Evolutionary conservation across 768 basidiomycete species (phyloP).

Genomic region (Leccinum olivaceopallidum): DNA sequence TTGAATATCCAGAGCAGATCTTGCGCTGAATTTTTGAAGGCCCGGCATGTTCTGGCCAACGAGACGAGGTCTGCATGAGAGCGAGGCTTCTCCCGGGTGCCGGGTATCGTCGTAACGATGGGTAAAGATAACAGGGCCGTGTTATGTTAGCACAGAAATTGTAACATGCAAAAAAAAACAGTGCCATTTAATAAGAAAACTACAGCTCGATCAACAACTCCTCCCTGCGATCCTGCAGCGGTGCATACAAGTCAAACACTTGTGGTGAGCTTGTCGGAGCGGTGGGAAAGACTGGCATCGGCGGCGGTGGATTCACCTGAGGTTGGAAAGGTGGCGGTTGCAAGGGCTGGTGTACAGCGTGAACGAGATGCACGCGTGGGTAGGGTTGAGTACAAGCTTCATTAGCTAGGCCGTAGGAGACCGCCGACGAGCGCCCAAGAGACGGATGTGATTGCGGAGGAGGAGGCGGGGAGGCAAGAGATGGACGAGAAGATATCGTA

Average conservation of each 20-base stretch:
- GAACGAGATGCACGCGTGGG: slow-evolving; percentile 6
- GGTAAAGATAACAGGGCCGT: too few species aligned
- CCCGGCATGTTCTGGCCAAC: too few species aligned
- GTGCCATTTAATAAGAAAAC: not conserved
- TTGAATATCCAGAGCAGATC: too few species aligned
- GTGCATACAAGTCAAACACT: slow-evolving; percentile 48
- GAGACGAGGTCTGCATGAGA: too few species aligned
- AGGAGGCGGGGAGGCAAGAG: slow-evolving; percentile 9
- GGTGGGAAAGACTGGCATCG: slow-evolving; percentile 64
- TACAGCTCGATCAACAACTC: slow-evolving; percentile 47
- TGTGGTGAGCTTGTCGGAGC: slow-evolving; percentile 63
- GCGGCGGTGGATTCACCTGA: slow-evolving; percentile 36
- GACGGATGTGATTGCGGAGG: slow-evolving; percentile 15
- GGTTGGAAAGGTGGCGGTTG: slow-evolving; percentile 15
- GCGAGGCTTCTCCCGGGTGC: too few species aligned
- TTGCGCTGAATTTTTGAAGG: too few species aligned
- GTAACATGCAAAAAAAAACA: too few species aligned
- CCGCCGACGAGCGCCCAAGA: slow-evolving; percentile 26
- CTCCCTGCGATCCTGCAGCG: slow-evolving; percentile 65
- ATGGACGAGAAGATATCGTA: slow-evolving; percentile 27
- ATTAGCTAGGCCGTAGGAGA: slow-evolving; percentile 18
- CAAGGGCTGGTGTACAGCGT: slow-evolving; percentile 7
- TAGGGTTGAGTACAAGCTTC: slow-evolving; percentile 7
- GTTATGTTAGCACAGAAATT: too few species aligned
- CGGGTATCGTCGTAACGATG: too few species aligned